Evolutionary conservation across 768 basidiomycete genomes (phyloP), one percentile per base, ranked within the genome.

Genomic region (Macrolepiota albuminosa): DNA sequence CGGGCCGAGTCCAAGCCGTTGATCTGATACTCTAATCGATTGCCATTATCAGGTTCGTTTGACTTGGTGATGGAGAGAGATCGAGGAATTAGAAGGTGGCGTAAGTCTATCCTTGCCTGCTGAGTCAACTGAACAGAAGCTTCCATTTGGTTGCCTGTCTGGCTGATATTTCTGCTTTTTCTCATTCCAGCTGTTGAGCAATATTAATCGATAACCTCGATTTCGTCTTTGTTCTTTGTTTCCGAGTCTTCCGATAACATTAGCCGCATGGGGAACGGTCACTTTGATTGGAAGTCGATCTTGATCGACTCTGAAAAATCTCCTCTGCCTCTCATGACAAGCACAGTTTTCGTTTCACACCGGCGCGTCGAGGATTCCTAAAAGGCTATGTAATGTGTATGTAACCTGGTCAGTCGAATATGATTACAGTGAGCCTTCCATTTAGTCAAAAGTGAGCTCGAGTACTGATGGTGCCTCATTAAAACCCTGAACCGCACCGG

Each of bases 201-300:
- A 46, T 13, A 46, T 46, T 46, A 24, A 33, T 49, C 31, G 49
- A 50, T 50, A n/a, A 18, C 29, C 47, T 50, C 31, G 21, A 24
- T 36, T 36, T 4, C 26, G 13, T 26, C 2, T n/a, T 26, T 3
- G 31, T 10, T 14, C 29, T 10, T 6, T 14, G 49, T n/a, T 50
- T 14, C 7, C 31, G 6, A 4, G 7, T 9, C n/a, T 49, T 50
- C 24, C 51, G 36, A 52, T 37, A 52, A 37, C 21, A 37, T 39
- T 53, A 39, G 24, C 52, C 52, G 37, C 24, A 53, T 53, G 52
- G 52, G 37, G 52, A 26, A 53, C 52, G 52, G 26, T 53, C 52
- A 53, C 36, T 37, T 18, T 10, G 4, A 53, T 37, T 53, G 52
- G 37, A 37, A 53, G 26, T 26, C 36, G 1, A 26, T 39, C n/a